Conservation (phyloP, 768 basidiomycete genomes). For the Daedaleopsis sinensis region DNA sequence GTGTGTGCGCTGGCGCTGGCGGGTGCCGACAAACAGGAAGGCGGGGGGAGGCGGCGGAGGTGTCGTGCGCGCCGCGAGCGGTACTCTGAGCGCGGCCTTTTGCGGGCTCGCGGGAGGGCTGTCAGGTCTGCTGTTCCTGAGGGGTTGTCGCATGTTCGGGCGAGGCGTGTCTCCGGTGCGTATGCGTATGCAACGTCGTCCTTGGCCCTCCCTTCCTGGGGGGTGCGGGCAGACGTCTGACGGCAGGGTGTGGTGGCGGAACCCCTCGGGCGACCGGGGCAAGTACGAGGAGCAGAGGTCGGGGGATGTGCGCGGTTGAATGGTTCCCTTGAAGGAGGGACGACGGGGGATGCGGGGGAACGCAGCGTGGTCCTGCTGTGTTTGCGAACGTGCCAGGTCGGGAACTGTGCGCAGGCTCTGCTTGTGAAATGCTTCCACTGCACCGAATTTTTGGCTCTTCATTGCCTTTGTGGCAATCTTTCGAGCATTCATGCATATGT, state of each 20-base stretch:
- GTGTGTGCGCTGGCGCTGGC: constrained; percentile 13
- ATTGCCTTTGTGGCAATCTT: constrained; percentile 13
- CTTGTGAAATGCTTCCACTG: constrained; percentile 3
- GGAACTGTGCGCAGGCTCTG: constrained; percentile 9
- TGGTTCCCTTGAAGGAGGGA: constrained; percentile 9
- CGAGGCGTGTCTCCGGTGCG: constrained; percentile 23
- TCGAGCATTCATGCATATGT: too few relatives aligned
- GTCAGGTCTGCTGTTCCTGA: background rate
- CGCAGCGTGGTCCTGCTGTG: constrained; percentile 16
- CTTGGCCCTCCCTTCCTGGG: constrained; percentile 1
- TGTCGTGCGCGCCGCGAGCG: constrained; percentile 22
- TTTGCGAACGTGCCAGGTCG: constrained; percentile 20
- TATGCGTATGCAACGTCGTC: background rate
- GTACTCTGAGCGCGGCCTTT: constrained; percentile 18
- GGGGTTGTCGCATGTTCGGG: constrained; percentile 8
- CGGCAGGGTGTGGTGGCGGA: constrained; percentile 15
- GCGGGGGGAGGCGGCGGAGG: constrained; percentile 7
- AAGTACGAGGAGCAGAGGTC: constrained; percentile 23
- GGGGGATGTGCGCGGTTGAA: constrained; percentile 20
- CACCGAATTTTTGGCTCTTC: constrained; percentile 10
- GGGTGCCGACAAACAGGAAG: constrained; percentile 23
- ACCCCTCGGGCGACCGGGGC: constrained; percentile 17
- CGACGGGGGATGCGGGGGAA: constrained; percentile 27
- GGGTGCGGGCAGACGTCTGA: constrained; percentile 11
- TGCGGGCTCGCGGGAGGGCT: constrained; percentile 16